Conservation (phyloP, 371 early-diverging fungal genomes). For the Catenaria anguillulae region DNA sequence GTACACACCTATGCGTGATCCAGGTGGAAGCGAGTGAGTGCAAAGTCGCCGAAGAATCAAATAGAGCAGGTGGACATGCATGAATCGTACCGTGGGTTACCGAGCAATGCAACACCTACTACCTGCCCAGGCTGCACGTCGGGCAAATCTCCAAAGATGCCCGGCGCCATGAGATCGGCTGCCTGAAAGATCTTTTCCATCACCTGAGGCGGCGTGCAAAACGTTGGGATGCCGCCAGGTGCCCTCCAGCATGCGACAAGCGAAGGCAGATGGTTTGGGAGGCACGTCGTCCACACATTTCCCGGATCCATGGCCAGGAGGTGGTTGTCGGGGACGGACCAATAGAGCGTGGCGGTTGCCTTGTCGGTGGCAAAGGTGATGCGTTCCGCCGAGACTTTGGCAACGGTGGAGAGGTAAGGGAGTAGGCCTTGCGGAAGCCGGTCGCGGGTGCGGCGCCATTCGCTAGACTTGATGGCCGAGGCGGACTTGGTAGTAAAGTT, state of each 20-base stretch:
- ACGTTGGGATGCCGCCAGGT: background rate
- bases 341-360: background rate
- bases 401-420: background rate
- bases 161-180: slow-evolving; percentile 1
- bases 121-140: background rate
- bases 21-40: background rate
- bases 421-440: background rate
- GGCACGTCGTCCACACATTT: background rate
- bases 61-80: no score
- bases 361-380: background rate
- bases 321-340: background rate
- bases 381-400: background rate
- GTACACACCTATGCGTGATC: background rate
- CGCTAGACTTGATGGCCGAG: background rate
- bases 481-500: background rate
- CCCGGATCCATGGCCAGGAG: background rate
- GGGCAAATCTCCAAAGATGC: background rate
- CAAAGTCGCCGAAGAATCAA: background rate
- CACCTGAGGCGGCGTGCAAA: background rate
- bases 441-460: background rate
- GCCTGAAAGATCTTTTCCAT: background rate
- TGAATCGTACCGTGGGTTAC: background rate
- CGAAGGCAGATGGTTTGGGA: background rate
- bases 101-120: background rate
- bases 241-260: background rate